Percentiles rank a stretch among this genome's conserved stretches.
phyloP scores from a whole-genome alignment of 306 rosid species.

The Pyrus betulifolia region DNA sequence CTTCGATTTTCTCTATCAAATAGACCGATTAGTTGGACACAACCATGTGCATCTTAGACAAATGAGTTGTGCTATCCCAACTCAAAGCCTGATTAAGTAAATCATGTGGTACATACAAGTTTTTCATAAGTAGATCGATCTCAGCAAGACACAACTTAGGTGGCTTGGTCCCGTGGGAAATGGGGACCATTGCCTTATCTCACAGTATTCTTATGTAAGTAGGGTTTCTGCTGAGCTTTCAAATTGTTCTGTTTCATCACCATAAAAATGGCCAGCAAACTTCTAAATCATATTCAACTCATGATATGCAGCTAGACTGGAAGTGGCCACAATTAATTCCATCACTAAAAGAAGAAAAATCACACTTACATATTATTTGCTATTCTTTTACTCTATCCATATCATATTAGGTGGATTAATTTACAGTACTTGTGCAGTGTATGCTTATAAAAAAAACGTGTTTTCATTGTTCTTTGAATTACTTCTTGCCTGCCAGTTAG shows the following conservation, averaged over 20 bases:
- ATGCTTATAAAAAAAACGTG: not conserved
- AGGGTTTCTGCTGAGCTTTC: not conserved
- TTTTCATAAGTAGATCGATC: not conserved
- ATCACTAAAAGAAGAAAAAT: not conserved
- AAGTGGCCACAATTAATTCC: not conserved
- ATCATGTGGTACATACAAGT: constrained; percentile 4
- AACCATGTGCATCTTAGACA: constrained; percentile 12
- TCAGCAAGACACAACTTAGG: not conserved
- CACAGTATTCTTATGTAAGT: not conserved
- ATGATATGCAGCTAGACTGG: not conserved
- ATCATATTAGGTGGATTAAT: not conserved
- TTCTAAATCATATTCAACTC: not conserved
- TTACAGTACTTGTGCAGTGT: not conserved
- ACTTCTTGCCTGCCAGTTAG: not conserved
- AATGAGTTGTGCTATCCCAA: too few species aligned
- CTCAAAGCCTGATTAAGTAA: not conserved
- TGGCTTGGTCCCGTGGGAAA: not conserved
- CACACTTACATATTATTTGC: not conserved
- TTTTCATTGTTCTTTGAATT: not conserved
- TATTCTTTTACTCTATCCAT: not conserved
- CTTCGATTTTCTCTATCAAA: not conserved
- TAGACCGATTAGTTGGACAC: not conserved
- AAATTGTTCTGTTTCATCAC: not conserved
- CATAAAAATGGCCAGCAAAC: not conserved
- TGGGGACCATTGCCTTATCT: not conserved